A percentile compares a stretch with the other conserved stretches of the same genome.
These are phyloP conservation scores for Umbelopsis sp. DNA, from an alignment of 371 early-diverging fungal species.

Conservation along the genomic window DNA sequence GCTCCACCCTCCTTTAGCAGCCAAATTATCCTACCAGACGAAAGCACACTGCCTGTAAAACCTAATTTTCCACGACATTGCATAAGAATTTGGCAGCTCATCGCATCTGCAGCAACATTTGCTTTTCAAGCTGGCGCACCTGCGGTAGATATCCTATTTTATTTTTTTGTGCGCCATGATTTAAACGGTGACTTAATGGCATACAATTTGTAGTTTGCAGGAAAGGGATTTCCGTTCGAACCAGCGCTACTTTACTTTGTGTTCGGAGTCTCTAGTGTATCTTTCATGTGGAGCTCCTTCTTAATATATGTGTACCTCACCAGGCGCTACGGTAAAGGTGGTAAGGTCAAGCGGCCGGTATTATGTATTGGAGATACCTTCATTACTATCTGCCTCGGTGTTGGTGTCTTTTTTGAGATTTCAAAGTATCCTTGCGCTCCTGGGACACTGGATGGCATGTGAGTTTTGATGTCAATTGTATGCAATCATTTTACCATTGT, in stretches of 20 bases:
- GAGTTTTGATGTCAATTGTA: neutral
- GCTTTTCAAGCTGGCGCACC: constrained; percentile 46
- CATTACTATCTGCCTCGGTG: constrained; percentile 38
- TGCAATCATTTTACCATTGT: neutral
- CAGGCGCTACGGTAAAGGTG: constrained; percentile 30
- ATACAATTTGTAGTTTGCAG: constrained; percentile 23
- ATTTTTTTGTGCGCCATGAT: neutral
- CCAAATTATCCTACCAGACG: neutral
- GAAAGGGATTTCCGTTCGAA: constrained; percentile 24
- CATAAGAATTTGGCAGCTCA: constrained; percentile 35
- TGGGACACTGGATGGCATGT: constrained; percentile 35
- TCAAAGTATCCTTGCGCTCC: constrained; percentile 37
- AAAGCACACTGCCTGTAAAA: neutral
- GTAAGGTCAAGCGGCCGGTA: constrained; percentile 34
- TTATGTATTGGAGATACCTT: constrained; percentile 27
- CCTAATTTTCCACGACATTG: constrained; percentile 23
- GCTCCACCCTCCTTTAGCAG: neutral
- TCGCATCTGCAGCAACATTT: constrained; percentile 41
- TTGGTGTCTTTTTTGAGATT: constrained; percentile 36
- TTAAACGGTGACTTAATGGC: neutral
- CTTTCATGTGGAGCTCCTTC: constrained; percentile 34
- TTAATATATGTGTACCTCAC: constrained; percentile 37
- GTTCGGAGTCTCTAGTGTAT: constrained; percentile 29
- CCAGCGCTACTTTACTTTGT: constrained; percentile 31
- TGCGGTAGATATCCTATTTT: constrained; percentile 35